Conservation (phyloP, 768 basidiomycete species). For the Lyophyllum atratum region DNA sequence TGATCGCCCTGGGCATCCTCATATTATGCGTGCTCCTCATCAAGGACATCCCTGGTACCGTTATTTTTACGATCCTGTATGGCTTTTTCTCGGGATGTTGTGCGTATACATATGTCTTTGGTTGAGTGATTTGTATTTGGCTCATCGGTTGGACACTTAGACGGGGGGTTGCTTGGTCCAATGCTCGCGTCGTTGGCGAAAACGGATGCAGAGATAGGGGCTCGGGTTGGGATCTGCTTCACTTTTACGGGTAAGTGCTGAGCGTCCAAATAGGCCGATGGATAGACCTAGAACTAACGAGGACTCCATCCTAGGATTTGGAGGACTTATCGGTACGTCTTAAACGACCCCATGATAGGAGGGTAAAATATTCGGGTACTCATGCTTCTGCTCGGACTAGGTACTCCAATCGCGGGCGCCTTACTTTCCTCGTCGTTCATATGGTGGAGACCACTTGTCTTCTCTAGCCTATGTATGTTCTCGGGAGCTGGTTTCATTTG, state of each 20-base stretch:
- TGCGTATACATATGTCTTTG: constrained; percentile 21
- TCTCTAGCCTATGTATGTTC: constrained; percentile 16
- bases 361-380: not conserved
- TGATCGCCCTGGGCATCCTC: constrained; percentile 27
- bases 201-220: constrained; percentile 53
- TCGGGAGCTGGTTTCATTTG: constrained; percentile 10
- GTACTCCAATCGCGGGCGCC: constrained; percentile 20
- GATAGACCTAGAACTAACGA: not conserved
- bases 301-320: constrained; percentile 14
- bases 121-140: not conserved
- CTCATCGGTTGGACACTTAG: constrained; percentile 16
- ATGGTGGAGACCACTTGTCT: constrained; percentile 22
- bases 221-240: constrained; percentile 53
- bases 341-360: not conserved
- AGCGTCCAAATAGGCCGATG: not conserved
- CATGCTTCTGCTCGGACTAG: not conserved
- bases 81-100: constrained; percentile 45
- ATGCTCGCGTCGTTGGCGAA: constrained; percentile 44
- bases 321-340: constrained; percentile 22
- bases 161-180: constrained; percentile 43
- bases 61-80: constrained; percentile 35
- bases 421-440: constrained; percentile 18
- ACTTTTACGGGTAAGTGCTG: constrained; percentile 18
- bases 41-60: constrained; percentile 25
- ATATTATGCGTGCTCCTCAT: constrained; percentile 40